Conservation (phyloP, 1,284 basidiomycete species). For the Microstroma glucosiphilum region DNA sequence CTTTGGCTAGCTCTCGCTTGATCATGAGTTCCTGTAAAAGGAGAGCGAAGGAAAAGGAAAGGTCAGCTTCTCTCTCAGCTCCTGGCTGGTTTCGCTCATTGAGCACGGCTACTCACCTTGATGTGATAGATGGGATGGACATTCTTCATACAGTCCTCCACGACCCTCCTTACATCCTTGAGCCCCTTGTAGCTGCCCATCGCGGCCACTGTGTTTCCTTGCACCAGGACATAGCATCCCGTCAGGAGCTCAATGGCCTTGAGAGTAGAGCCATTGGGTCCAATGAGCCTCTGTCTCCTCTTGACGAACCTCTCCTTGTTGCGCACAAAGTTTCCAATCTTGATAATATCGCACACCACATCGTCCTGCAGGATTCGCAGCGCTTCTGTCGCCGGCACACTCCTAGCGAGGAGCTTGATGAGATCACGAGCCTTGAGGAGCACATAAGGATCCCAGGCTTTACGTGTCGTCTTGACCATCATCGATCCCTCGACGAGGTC, state of each 20-base stretch:
- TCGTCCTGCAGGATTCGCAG: conserved; percentile 85
- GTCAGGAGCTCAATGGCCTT: conserved; percentile 99
- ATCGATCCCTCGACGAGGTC: conserved; percentile 95
- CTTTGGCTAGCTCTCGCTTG: conserved; percentile 91
- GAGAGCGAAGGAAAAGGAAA: not conserved
- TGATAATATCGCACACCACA: conserved; percentile 92
- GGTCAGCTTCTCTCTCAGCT: no score
- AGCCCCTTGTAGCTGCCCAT: conserved; percentile 94
- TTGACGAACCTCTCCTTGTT: conserved; percentile 98
- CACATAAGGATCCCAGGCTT: conserved; percentile 93
- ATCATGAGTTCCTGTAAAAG: conserved; percentile 86
- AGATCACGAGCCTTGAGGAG: conserved; percentile 92
- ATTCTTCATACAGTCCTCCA: conserved; percentile 98
- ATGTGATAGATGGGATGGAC: conserved; percentile 99
- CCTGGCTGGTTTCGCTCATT: no score
- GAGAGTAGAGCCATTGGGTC: conserved; percentile 89
- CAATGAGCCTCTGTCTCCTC: conserved; percentile 89
- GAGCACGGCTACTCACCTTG: conserved; percentile 59
- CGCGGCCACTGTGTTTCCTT: conserved; percentile 93
- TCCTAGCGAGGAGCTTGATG: conserved; percentile 88
- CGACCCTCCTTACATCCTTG: conserved; percentile 89
- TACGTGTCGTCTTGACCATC: conserved; percentile 92
- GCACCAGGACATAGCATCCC: conserved; percentile 93
- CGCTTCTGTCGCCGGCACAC: conserved; percentile 74
- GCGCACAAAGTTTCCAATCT: conserved; percentile 86